phyloP scores from a whole-genome alignment of 768 basidiomycete genomes.

The Floccularia luteovirens region DNA sequence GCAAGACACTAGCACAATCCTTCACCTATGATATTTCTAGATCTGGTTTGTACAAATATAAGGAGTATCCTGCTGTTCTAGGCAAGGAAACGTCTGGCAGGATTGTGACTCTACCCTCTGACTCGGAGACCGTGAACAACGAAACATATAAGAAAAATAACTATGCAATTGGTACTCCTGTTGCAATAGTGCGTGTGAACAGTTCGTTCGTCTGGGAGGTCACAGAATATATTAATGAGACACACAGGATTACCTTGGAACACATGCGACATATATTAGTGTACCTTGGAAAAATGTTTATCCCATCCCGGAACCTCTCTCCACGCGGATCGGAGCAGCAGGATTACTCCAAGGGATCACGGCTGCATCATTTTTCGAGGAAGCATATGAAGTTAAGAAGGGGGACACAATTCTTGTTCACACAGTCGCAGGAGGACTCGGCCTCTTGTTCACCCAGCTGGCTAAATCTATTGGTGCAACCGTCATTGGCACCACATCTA shows the following conservation, averaged over 20 bases:
- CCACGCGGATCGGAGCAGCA: conserved; percentile 60
- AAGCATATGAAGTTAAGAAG: conserved; percentile 78
- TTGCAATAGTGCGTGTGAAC: conserved; percentile 53
- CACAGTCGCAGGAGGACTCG: conserved; percentile 89
- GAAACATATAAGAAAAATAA: conserved; percentile 56
- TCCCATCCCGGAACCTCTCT: conserved; percentile 57
- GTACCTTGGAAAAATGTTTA: conserved; percentile 54
- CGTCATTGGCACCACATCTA: conserved; percentile 92
- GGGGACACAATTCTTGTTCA: conserved; percentile 81
- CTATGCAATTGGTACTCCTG: conserved; percentile 62
- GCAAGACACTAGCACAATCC: neutral
- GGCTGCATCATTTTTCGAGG: conserved; percentile 67
- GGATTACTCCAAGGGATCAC: conserved; percentile 73
- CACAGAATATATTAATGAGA: too few relatives aligned
- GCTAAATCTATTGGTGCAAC: conserved; percentile 71
- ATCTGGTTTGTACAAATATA: conserved; percentile 55
- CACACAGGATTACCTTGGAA: conserved; percentile 36
- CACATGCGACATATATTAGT: conserved; percentile 69
- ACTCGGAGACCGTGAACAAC: conserved; percentile 49
- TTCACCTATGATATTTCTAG: conserved; percentile 18
- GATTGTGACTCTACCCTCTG: conserved; percentile 68
- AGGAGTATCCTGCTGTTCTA: conserved; percentile 54
- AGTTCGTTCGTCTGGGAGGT: neutral
- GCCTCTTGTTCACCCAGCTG: conserved; percentile 59
- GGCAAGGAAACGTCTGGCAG: conserved; percentile 79